A percentile compares a stretch with the other conserved stretches of the same genome.
phyloP scores from a whole-genome alignment of 2,329 filamentous ascomycete genomes.

The Phialemonium atrogriseum region DNA sequence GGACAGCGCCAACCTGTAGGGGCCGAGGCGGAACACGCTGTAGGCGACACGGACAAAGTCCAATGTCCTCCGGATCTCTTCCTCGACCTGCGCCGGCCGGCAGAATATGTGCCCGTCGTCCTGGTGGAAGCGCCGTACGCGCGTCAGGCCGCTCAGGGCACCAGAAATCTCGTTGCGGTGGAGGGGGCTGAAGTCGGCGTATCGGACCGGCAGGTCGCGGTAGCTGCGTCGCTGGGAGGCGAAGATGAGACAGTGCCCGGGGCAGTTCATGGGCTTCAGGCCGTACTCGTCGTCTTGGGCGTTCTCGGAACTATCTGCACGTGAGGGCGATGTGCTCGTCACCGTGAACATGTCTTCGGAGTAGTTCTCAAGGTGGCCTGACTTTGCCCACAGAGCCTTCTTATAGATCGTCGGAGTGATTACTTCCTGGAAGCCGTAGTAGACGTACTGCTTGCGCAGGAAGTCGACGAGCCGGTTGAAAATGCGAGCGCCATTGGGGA shows the following conservation, averaged over 20 bases:
- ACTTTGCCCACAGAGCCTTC: conserved; percentile 75
- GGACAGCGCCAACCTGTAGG: conserved; percentile 69
- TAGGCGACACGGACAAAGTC: conserved; percentile 70
- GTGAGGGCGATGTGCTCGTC: conserved; percentile 40
- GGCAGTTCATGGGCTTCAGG: conserved; percentile 90
- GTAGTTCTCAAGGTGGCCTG: conserved; percentile 84
- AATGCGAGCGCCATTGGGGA: conserved; percentile 72
- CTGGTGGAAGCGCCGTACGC: conserved; percentile 81
- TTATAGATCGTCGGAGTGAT: conserved; percentile 90
- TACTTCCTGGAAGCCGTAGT: conserved; percentile 82
- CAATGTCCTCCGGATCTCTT: conserved; percentile 65
- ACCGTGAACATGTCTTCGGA: conserved; percentile 90
- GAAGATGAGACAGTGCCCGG: conserved; percentile 80
- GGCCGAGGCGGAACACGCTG: conserved; percentile 58
- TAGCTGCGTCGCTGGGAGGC: conserved; percentile 66
- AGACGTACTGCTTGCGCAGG: conserved; percentile 72
- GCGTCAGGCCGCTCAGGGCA: conserved; percentile 70
- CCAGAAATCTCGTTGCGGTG: conserved; percentile 82
- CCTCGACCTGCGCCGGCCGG: conserved; percentile 63
- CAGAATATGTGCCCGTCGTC: conserved; percentile 92
- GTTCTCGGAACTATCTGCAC: conserved; percentile 21
- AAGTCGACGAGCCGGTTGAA: conserved; percentile 80
- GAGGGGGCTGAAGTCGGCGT: conserved; percentile 81
- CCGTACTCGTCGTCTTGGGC: conserved; percentile 65
- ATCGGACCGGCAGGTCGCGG: conserved; percentile 72